Conservation (phyloP, 164 flowering plant species). For the Vitis labrusca region DNA sequence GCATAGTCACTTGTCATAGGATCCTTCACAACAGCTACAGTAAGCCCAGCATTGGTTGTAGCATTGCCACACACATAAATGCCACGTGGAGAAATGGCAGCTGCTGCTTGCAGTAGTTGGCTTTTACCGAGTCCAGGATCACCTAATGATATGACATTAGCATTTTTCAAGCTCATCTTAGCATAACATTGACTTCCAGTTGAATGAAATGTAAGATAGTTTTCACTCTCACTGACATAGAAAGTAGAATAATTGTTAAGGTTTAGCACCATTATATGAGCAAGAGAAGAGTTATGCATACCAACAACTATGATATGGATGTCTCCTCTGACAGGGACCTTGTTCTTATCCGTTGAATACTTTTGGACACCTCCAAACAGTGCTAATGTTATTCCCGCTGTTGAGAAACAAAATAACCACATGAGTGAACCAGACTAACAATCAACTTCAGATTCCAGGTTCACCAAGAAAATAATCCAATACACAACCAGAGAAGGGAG, state of each 20-base stretch:
- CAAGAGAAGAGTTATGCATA: slow-evolving; percentile 26
- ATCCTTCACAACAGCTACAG: slow-evolving; percentile 98
- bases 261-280: background rate
- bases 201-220: background rate
- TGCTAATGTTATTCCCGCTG: slow-evolving; percentile 89
- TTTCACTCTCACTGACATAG: background rate
- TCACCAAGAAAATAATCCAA: background rate
- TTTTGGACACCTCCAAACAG: slow-evolving; percentile 93
- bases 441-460: background rate
- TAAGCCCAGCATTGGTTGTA: slow-evolving; percentile 97
- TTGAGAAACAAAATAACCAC: slow-evolving; percentile 11
- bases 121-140: slow-evolving; percentile 99
- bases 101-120: slow-evolving; percentile 96
- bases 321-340: slow-evolving; percentile 99
- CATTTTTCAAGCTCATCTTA: slow-evolving; percentile 10
- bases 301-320: slow-evolving; percentile 95
- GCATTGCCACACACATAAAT: slow-evolving; percentile 99
- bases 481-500: background rate
- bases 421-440: slow-evolving; percentile 5
- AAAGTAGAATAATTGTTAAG: slow-evolving; percentile 1
- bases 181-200: background rate
- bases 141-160: slow-evolving; percentile 48
- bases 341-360: slow-evolving; percentile 86
- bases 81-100: slow-evolving; percentile 94
- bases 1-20: slow-evolving; percentile 90